A percentile compares a stretch with the other conserved stretches of the same genome.
Conservation (phyloP, 106 monocot species). For the Acorus gramineus region DNA sequence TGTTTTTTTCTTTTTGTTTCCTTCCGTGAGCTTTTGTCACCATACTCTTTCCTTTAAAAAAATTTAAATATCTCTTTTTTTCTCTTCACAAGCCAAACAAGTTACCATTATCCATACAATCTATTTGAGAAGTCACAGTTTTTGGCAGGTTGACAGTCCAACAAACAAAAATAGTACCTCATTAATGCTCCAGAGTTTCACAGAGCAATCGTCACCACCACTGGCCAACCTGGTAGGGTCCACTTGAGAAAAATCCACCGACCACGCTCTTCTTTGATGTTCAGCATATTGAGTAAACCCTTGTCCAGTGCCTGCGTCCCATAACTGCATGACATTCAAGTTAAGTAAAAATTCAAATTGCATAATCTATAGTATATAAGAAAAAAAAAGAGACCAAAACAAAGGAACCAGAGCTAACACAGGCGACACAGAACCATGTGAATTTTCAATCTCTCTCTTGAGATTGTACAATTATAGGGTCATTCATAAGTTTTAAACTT, state of each 20-base stretch:
- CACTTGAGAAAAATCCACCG: slow-evolving; percentile 70
- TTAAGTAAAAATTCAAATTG: slow-evolving; percentile 11
- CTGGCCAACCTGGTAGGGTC: slow-evolving; percentile 89
- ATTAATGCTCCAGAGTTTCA: slow-evolving; percentile 95
- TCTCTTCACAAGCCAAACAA: too few species aligned
- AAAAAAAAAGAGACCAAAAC: neutral
- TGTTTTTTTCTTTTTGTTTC: too few species aligned
- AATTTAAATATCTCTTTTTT: too few species aligned
- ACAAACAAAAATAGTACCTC: slow-evolving; percentile 42
- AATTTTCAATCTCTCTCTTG: too few species aligned
- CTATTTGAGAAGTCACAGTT: too few species aligned
- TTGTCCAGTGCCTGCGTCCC: slow-evolving; percentile 94
- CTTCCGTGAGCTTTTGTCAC: too few species aligned
- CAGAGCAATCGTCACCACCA: slow-evolving; percentile 85
- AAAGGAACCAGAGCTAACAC: too few species aligned
- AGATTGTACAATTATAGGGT: too few species aligned
- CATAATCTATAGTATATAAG: slow-evolving; percentile 2
- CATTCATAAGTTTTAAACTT: too few species aligned
- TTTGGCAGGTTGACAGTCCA: neutral
- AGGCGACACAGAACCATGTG: too few species aligned
- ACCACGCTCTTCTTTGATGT: slow-evolving; percentile 94
- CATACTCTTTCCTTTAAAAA: too few species aligned
- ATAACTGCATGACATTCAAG: slow-evolving; percentile 54
- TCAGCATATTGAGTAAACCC: slow-evolving; percentile 54
- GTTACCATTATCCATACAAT: too few species aligned